Conservation (phyloP, 345 rosid genomes). For the Punica granatum region DNA sequence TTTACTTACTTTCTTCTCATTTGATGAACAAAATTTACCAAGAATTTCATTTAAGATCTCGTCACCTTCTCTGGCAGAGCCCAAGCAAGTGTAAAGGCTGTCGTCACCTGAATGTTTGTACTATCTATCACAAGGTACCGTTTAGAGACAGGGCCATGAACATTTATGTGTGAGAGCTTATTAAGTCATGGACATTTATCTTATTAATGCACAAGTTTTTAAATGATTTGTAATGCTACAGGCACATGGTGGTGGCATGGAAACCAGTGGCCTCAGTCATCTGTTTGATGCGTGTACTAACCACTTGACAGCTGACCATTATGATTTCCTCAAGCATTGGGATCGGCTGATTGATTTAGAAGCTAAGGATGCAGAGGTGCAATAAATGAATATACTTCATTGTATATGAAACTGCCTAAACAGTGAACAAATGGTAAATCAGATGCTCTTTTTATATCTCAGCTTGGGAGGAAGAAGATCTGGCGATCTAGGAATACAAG, state of each 20-base stretch:
- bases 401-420: conserved; percentile 1
- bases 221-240: conserved; percentile 25
- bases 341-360: conserved; percentile 79
- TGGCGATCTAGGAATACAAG: conserved; percentile 41
- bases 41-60: not conserved
- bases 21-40: not conserved
- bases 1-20: not conserved
- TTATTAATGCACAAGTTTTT: conserved; percentile 5
- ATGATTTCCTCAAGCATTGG: conserved; percentile 65
- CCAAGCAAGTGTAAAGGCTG: conserved; percentile 78
- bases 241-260: conserved; percentile 83
- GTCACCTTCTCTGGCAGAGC: conserved; percentile 31
- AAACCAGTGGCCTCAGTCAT: conserved; percentile 78
- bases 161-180: not conserved
- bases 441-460: conserved; percentile 16
- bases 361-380: conserved; percentile 83
- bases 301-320: conserved; percentile 64
- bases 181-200: conserved; percentile 1
- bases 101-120: conserved; percentile 83
- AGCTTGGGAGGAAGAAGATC: conserved; percentile 55
- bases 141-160: not conserved
- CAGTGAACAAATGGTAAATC: not conserved
- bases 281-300: conserved; percentile 56
- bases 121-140: conserved; percentile 85
- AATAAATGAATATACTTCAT: not conserved